These are phyloP conservation scores for Paratinospora sagittata DNA, from an alignment of 164 flowering plant species.

Conservation along the genomic window DNA sequence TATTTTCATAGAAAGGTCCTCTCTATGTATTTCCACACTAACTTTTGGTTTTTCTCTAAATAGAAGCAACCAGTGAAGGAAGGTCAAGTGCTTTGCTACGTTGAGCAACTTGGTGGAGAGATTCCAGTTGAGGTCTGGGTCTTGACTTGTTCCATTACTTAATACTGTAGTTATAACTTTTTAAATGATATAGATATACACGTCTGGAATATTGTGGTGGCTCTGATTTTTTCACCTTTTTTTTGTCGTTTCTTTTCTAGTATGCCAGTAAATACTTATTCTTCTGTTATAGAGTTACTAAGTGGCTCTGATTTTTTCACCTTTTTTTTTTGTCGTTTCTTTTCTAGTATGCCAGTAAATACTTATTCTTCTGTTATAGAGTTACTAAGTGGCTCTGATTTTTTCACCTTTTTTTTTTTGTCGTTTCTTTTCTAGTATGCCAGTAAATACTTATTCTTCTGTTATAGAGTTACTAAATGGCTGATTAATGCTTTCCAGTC, in stretches of 20 bases:
- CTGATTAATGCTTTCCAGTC: constrained; percentile 32
- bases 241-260: not conserved
- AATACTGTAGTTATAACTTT: not conserved
- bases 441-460: not conserved
- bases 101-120: constrained; percentile 73
- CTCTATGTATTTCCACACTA: not conserved
- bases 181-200: not conserved
- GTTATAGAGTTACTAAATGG: not conserved
- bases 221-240: not conserved
- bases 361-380: too few relatives aligned
- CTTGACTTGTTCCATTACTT: constrained; percentile 1
- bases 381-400: too few relatives aligned
- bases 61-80: constrained; percentile 81
- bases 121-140: constrained; percentile 58
- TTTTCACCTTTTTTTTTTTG: too few relatives aligned
- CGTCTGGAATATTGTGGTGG: not conserved
- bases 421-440: not conserved
- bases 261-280: not conserved
- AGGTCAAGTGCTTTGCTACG: constrained; percentile 72
- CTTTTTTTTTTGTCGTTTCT: too few relatives aligned
- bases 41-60: constrained; percentile 7
- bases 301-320: too few relatives aligned
- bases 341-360: too few relatives aligned
- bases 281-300: not conserved
- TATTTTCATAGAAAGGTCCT: not conserved